Conservation (phyloP, 129 eudicot genomes). For the Helichrysum umbraculigerum region DNA sequence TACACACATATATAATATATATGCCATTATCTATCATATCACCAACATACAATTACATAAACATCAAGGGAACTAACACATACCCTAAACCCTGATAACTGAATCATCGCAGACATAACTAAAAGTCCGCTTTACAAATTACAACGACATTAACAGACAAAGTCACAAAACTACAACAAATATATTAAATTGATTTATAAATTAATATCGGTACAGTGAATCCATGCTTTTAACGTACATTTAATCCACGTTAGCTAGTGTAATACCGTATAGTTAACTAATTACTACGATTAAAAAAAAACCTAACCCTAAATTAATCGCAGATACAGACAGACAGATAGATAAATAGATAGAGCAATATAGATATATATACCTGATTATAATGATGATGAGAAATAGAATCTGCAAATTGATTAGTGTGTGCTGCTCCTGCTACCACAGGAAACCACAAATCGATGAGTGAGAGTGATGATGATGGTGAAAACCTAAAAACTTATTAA, state of each 20-base stretch:
- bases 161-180: background rate
- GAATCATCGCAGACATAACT: background rate
- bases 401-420: background rate
- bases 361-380: conserved; percentile 20
- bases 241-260: background rate
- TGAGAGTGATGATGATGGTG: conserved; percentile 15
- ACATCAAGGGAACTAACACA: background rate
- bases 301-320: background rate
- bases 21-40: background rate
- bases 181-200: too few species aligned
- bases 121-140: background rate
- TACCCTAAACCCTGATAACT: conserved; percentile 27
- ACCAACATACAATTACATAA: background rate
- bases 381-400: background rate
- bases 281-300: background rate
- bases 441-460: conserved; percentile 33
- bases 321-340: background rate
- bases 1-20: background rate
- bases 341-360: background rate
- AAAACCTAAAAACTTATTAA: conserved; percentile 28
- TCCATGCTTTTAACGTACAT: background rate
- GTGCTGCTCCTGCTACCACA: conserved; percentile 16
- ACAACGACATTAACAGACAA: too few species aligned
- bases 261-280: background rate
- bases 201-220: background rate